phyloP scores from a whole-genome alignment of 139 green algal species.

The Trebouxia sp. region DNA sequence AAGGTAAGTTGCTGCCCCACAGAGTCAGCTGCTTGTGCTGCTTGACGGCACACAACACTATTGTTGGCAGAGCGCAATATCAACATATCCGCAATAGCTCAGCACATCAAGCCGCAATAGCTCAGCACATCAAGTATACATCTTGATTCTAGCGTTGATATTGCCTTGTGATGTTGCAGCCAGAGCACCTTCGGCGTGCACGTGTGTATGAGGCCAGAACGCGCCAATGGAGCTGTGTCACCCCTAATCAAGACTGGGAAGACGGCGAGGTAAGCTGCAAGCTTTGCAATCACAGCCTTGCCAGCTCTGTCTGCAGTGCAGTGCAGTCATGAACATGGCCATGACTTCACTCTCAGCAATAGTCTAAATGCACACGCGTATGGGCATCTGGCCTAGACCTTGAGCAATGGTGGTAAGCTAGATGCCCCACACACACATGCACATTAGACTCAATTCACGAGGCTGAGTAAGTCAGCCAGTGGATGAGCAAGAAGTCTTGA shows the following conservation, averaged over 20 bases:
- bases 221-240: slow-evolving; percentile 1
- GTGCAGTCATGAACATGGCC: background rate
- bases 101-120: background rate
- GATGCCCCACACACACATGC: no score
- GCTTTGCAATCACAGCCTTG: background rate
- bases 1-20: background rate
- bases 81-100: background rate
- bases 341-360: no score
- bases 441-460: no score
- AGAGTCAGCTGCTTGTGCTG: background rate
- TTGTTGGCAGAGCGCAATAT: background rate
- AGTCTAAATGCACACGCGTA: no score
- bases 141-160: background rate
- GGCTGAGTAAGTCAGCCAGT: no score
- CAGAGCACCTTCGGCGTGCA: background rate
- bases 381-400: no score
- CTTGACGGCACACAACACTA: background rate
- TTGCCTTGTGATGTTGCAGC: background rate
- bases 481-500: no score
- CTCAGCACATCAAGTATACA: no score
- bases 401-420: no score
- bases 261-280: slow-evolving; percentile 10
- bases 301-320: background rate
- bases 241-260: slow-evolving; percentile 7
- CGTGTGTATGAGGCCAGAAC: slow-evolving; percentile 10